phyloP scores from a whole-genome alignment of 1,139 yeast genomes.

The Yamadazyma triangularis region DNA sequence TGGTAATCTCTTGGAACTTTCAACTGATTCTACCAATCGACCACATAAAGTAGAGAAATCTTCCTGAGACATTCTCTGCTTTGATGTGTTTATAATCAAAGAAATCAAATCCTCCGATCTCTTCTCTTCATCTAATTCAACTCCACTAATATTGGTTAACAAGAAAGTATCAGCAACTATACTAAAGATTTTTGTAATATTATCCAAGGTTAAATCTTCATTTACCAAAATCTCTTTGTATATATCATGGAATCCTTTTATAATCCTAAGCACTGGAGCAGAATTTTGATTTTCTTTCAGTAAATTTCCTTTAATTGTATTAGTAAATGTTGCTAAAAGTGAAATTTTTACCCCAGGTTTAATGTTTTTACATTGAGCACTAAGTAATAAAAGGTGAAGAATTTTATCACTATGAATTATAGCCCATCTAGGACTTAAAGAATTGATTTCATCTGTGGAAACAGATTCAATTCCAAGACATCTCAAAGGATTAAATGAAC shows the following conservation, averaged over 20 bases:
- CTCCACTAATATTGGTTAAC: not conserved
- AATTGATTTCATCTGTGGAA: slow-evolving; percentile 23
- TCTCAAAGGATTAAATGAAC: slow-evolving; percentile 22
- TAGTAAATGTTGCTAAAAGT: slow-evolving; percentile 3
- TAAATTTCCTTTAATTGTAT: slow-evolving; percentile 2
- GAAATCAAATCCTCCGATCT: not conserved
- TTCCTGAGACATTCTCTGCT: not conserved
- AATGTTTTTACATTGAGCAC: slow-evolving; percentile 21
- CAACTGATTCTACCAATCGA: slow-evolving; percentile 2
- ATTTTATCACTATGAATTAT: slow-evolving; percentile 27
- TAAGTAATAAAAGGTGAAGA: slow-evolving; percentile 20
- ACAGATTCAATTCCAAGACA: slow-evolving; percentile 33
- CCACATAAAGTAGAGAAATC: not conserved
- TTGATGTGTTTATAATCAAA: not conserved
- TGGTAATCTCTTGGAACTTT: slow-evolving; percentile 3
- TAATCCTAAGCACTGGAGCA: too few relatives aligned
- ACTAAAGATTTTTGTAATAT: not conserved
- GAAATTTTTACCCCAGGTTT: slow-evolving; percentile 21
- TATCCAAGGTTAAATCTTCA: not conserved
- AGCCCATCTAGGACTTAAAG: slow-evolving; percentile 34
- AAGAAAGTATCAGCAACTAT: not conserved
- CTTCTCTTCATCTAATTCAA: not conserved
- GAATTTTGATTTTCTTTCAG: not conserved
- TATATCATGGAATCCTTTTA: not conserved
- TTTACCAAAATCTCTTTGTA: not conserved